phyloP scores from a whole-genome alignment of 108 stramenopile species.

The Licmophora abbreviata region DNA sequence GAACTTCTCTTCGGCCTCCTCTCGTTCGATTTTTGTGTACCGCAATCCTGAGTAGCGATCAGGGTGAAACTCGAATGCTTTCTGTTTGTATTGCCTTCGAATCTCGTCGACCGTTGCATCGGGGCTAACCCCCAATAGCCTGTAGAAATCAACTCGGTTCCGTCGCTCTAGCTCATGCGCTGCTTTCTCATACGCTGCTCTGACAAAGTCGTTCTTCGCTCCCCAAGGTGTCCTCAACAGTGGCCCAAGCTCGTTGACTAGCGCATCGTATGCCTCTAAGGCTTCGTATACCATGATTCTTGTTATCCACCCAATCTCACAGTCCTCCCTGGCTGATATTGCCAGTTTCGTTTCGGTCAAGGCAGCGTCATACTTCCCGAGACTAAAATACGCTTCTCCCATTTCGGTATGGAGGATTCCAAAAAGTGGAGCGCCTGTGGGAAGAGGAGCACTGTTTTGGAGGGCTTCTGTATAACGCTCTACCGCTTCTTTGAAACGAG shows the following conservation, averaged over 20 bases:
- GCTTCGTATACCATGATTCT: conserved; percentile 29
- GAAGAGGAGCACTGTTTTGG: conserved; percentile 7
- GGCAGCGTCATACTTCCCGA: conserved; percentile 19
- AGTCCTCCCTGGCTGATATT: conserved; percentile 29
- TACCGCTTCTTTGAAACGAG: conserved; percentile 22
- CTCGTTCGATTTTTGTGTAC: neutral
- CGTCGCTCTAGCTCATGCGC: conserved; percentile 36
- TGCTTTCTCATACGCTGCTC: conserved; percentile 38
- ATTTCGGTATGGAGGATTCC: conserved; percentile 24
- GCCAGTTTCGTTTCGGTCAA: conserved; percentile 28
- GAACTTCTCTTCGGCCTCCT: neutral
- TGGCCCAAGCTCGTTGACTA: conserved; percentile 14
- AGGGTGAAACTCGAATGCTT: conserved; percentile 41
- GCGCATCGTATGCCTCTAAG: conserved; percentile 25
- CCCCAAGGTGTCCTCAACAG: conserved; percentile 30
- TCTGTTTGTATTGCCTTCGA: conserved; percentile 42
- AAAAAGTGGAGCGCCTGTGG: conserved; percentile 19
- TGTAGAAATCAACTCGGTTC: conserved; percentile 39
- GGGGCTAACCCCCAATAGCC: conserved; percentile 18
- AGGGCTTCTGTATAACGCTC: conserved; percentile 7
- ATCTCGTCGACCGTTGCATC: conserved; percentile 47
- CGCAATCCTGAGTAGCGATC: conserved; percentile 7
- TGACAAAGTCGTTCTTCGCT: conserved; percentile 14
- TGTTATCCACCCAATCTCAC: conserved; percentile 31
- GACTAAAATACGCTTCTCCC: conserved; percentile 26